A percentile compares a stretch with the other conserved stretches of the same genome.
Conservation (phyloP, 2,329 filamentous ascomycete genomes). For the Mycocentrospora acerina region DNA sequence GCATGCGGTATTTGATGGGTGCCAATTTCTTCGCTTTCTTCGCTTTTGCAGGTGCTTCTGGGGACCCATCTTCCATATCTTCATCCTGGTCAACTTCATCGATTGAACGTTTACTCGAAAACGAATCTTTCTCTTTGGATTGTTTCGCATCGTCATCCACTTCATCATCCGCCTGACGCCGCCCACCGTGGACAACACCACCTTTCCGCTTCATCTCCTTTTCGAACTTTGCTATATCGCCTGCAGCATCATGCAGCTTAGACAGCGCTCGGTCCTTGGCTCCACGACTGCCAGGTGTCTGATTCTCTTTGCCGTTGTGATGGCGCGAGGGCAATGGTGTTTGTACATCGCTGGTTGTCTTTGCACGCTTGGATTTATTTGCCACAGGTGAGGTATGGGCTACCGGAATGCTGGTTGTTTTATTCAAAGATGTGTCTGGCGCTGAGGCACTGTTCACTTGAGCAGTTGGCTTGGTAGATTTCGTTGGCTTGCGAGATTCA, state of each 20-base stretch:
- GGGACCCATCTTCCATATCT: constrained; percentile 46
- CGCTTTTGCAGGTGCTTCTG: constrained; percentile 59
- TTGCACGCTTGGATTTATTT: constrained; percentile 31
- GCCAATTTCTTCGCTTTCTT: constrained; percentile 61
- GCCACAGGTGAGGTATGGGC: constrained; percentile 25
- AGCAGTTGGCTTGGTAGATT: constrained; percentile 20
- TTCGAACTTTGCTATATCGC: constrained; percentile 86
- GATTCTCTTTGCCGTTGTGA: constrained; percentile 72
- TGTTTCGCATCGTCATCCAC: constrained; percentile 33
- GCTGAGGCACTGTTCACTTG: constrained; percentile 19
- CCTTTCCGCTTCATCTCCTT: constrained; percentile 86
- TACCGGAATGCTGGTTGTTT: constrained; percentile 18
- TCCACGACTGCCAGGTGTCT: constrained; percentile 80
- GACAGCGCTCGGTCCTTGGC: constrained; percentile 85
- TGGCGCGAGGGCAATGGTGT: constrained; percentile 53
- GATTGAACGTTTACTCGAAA: constrained; percentile 48
- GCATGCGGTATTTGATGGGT: constrained; percentile 70
- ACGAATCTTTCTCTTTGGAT: constrained; percentile 40
- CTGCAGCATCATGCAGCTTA: constrained; percentile 72
- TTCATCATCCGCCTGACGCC: constrained; percentile 43
- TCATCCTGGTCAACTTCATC: constrained; percentile 47
- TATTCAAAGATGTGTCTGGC: constrained; percentile 19
- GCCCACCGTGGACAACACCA: constrained; percentile 60
- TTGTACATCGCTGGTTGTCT: constrained; percentile 34
- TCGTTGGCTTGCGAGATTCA: constrained; percentile 24